Conservation (phyloP, 2,329 filamentous ascomycete genomes). For the Aspergillus sp. region DNA sequence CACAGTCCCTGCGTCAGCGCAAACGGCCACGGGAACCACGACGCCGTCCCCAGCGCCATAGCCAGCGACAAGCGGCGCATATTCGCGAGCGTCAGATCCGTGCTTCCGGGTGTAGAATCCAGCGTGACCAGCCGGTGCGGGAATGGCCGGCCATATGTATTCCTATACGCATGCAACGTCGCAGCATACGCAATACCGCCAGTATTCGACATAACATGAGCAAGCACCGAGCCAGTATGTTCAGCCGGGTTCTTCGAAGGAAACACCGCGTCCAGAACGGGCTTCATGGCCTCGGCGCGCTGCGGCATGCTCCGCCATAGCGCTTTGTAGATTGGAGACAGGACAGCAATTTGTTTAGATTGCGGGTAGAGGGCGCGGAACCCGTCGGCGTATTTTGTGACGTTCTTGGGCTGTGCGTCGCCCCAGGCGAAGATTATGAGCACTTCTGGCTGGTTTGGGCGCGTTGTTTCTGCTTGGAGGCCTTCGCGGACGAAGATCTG, state of each 20-base stretch:
- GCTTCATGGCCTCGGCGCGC: conserved; percentile 3
- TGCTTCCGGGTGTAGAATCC: conserved; percentile 5
- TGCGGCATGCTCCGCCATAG: background rate
- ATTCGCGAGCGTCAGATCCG: background rate
- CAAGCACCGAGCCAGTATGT: background rate
- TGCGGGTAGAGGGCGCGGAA: background rate
- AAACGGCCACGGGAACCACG: conserved; percentile 2
- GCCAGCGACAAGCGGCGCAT: conserved; percentile 1
- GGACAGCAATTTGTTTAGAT: background rate
- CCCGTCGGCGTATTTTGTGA: conserved; percentile 6
- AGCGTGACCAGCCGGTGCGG: background rate
- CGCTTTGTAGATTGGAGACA: background rate
- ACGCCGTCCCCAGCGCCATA: conserved; percentile 5
- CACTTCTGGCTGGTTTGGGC: background rate
- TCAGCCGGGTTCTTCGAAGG: background rate
- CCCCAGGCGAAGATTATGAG: conserved; percentile 9
- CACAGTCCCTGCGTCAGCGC: background rate
- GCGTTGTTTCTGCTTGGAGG: background rate
- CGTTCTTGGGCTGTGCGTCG: background rate
- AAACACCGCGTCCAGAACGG: background rate
- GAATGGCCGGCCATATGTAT: background rate
- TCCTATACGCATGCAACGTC: background rate
- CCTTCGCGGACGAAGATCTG: conserved; percentile 6
- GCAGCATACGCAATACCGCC: conserved; percentile 3
- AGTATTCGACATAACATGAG: conserved; percentile 7